These are phyloP conservation scores for Ceratonia siliqua DNA, from an alignment of 306 rosid species.

Conservation along the genomic window DNA sequence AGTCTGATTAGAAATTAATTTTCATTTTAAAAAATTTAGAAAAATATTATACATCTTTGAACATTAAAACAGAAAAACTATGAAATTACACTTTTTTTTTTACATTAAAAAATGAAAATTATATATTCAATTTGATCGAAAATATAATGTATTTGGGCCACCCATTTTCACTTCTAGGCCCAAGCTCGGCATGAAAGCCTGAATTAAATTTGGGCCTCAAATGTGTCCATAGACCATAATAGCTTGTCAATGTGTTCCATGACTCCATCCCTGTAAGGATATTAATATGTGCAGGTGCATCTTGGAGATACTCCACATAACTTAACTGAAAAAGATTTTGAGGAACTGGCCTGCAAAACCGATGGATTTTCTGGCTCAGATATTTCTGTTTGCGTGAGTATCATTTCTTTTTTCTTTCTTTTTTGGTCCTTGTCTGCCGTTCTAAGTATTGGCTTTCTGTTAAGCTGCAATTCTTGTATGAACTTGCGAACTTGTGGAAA, in stretches of 20 bases:
- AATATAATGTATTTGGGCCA: too few species aligned
- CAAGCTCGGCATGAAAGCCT: too few species aligned
- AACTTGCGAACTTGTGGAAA: not conserved
- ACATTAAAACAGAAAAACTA: too few species aligned
- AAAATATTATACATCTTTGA: too few species aligned
- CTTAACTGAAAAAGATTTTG: slow-evolving; percentile 73
- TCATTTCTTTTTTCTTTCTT: not conserved
- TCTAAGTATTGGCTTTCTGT: not conserved
- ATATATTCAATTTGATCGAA: too few species aligned
- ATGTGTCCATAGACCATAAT: not conserved
- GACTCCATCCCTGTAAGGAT: not conserved
- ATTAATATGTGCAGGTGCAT: slow-evolving; percentile 56
- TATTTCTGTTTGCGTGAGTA: slow-evolving; percentile 80
- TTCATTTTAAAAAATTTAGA: too few species aligned
- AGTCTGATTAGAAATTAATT: too few species aligned
- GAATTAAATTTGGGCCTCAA: too few species aligned
- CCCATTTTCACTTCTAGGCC: too few species aligned
- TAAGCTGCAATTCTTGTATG: not conserved
- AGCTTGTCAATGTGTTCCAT: not conserved
- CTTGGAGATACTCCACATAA: slow-evolving; percentile 84
- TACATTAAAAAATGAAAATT: too few species aligned
- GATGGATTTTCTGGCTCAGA: slow-evolving; percentile 84
- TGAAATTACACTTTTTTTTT: too few species aligned
- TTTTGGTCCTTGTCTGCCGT: not conserved
- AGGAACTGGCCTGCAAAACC: slow-evolving; percentile 59